Base-by-base conservation (phyloP, 371 early-diverging fungal genomes). In the Mucor plumbeus region DNA sequence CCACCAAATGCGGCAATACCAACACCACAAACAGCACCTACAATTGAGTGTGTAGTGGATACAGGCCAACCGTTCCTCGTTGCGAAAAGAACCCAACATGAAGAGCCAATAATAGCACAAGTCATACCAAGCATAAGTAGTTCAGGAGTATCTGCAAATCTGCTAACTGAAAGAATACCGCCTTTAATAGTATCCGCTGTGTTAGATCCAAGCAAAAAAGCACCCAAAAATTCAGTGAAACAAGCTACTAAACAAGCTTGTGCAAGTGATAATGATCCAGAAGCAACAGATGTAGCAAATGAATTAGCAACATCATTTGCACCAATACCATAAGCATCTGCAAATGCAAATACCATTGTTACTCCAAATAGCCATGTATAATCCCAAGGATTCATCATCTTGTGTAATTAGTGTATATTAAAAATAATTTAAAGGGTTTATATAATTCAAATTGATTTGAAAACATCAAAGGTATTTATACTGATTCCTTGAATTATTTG, bases 271-370 rank as follows among this genome's bases (percentile, higher is more conserved):
- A 95, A 70, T 31, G 95, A 90, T 19, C 92, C 90, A 6, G 95
- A 92, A 21, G 90, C 90, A 60, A 95, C 93, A 17, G 95, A 92
- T n/a, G 93, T 91, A 47, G 95, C 92, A 69, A 94, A 95, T 3
- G 93, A 86, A 70, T 95, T 95, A 68, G 95, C 92, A 19, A 95
- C 95, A 74, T 95, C 95, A 77, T 95, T 95, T 48, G 95, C 94
- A 68, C 95, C 95, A 64, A 91, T 89, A 60, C 91, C 69, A n/a
- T 64, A 69, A 44, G 90, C 91, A 71, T 91, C 92, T 36, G 78
- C 48, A 65, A 89, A 87, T 19, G 92, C 85, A 26, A 90, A 79
- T 38, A 88, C 74, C 62, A 91, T 77, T 55, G 88, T 88, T 34
- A 94, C 69, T 35, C 78, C 91, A 75, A 94, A 93, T 34, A 95